A percentile compares a stretch with the other conserved stretches of the same genome.
phyloP scores from a whole-genome alignment of 2,329 filamentous ascomycete genomes.

The Cryphonectria parasitica region DNA sequence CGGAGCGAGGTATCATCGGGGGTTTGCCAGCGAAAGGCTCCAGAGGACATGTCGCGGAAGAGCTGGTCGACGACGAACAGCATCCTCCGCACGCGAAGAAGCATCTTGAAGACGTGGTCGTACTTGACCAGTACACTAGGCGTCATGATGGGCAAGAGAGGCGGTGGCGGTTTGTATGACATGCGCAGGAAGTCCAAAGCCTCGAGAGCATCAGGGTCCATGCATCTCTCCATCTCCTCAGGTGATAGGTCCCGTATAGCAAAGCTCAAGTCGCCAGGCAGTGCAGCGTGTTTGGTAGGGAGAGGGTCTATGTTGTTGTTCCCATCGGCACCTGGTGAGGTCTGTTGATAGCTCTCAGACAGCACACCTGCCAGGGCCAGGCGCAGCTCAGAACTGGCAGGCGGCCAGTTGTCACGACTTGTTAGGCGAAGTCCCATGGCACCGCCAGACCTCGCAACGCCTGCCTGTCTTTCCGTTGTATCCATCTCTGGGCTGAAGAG shows the following conservation, averaged over 20 bases:
- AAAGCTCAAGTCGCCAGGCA: slow-evolving; percentile 78
- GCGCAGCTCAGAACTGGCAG: slow-evolving; percentile 89
- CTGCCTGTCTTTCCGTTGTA: slow-evolving; percentile 73
- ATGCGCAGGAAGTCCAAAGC: slow-evolving; percentile 92
- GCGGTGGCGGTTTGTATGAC: slow-evolving; percentile 76
- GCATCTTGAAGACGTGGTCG: slow-evolving; percentile 79
- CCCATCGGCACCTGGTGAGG: slow-evolving; percentile 15
- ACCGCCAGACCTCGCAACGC: slow-evolving; percentile 69
- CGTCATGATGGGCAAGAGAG: slow-evolving; percentile 76
- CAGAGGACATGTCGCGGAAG: slow-evolving; percentile 57
- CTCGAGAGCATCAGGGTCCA: slow-evolving; percentile 80
- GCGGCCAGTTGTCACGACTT: slow-evolving; percentile 85
- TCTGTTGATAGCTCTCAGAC: slow-evolving; percentile 67
- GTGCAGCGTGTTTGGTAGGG: slow-evolving; percentile 40
- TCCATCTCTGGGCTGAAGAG: slow-evolving; percentile 84
- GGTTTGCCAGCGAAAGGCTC: slow-evolving; percentile 16
- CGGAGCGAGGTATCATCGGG: slow-evolving; percentile 52
- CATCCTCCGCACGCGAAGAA: slow-evolving; percentile 79
- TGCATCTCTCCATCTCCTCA: slow-evolving; percentile 79
- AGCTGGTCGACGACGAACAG: slow-evolving; percentile 73
- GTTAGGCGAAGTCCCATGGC: slow-evolving; percentile 83
- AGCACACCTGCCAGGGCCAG: slow-evolving; percentile 86
- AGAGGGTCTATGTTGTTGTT: slow-evolving; percentile 33
- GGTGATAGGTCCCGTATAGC: slow-evolving; percentile 79
- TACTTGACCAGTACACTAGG: slow-evolving; percentile 74